A percentile compares a stretch with the other conserved stretches of the same genome.
Evolutionary conservation across 805 yeast genomes (phyloP).

Genomic region (Vanderwaltozyma polyspora): DNA sequence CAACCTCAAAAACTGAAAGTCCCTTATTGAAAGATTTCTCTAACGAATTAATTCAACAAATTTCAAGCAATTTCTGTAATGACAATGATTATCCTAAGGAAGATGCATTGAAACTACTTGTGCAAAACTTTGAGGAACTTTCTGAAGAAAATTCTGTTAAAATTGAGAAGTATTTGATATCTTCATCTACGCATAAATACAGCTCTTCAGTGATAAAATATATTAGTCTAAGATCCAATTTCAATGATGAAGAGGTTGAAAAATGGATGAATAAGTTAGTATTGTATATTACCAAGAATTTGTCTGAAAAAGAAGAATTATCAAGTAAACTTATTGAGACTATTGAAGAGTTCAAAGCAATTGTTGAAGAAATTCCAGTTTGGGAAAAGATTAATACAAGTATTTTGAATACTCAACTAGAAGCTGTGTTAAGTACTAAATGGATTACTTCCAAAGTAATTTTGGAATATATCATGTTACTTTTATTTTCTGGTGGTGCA

Average conservation of each 20-base stretch:
- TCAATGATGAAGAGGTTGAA: slow-evolving; percentile 12
- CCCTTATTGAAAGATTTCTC: background rate
- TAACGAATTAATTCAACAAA: background rate
- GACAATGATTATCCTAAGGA: background rate
- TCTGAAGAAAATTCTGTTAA: slow-evolving; percentile 14
- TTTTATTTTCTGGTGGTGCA: slow-evolving; percentile 30
- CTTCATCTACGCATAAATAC: slow-evolving; percentile 23
- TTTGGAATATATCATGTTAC: slow-evolving; percentile 36
- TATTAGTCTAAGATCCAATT: slow-evolving; percentile 8
- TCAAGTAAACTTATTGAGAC: slow-evolving; percentile 24
- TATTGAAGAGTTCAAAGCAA: slow-evolving; percentile 24
- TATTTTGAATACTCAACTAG: slow-evolving; percentile 52
- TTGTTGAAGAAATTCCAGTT: slow-evolving; percentile 24
- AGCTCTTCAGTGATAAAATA: slow-evolving; percentile 21
- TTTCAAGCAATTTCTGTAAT: background rate
- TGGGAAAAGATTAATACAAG: slow-evolving; percentile 35
- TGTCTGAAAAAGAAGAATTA: slow-evolving; percentile 37
- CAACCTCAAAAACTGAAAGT: background rate
- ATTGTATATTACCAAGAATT: slow-evolving; percentile 49
- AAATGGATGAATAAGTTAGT: slow-evolving; percentile 50
- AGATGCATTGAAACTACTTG: slow-evolving; percentile 6
- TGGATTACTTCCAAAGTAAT: slow-evolving; percentile 37
- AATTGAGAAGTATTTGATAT: slow-evolving; percentile 21
- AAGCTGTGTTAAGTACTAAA: slow-evolving; percentile 39
- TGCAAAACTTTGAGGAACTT: slow-evolving; percentile 2